phyloP scores from a whole-genome alignment of 345 rosid genomes.

The Kernera saxatilis region DNA sequence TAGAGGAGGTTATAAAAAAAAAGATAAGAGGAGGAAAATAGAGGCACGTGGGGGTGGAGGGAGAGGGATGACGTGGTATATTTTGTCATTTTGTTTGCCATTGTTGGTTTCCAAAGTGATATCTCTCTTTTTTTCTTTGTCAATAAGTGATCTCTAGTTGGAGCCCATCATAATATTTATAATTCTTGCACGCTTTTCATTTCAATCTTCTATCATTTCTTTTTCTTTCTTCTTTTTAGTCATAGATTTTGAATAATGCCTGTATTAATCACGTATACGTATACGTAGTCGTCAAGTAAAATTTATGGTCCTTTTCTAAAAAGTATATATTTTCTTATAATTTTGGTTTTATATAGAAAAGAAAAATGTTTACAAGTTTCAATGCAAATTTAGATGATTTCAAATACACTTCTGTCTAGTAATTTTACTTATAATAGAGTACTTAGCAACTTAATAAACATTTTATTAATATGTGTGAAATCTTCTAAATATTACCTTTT shows the following conservation, averaged over 20 bases:
- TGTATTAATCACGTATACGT: not conserved
- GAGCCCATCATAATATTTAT: conserved; percentile 4
- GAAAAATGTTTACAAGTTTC: no score
- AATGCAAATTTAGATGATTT: no score
- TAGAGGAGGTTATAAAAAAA: not conserved
- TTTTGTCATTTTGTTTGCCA: conserved; percentile 26
- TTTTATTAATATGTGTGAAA: no score
- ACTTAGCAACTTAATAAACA: no score
- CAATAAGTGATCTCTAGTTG: conserved; percentile 18
- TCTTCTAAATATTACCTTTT: no score
- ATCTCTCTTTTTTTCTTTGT: not conserved
- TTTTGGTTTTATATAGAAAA: not conserved
- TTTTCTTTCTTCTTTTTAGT: not conserved
- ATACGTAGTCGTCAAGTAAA: not conserved
- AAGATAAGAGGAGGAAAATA: not conserved
- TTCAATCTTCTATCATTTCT: not conserved
- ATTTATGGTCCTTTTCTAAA: not conserved
- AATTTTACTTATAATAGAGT: no score
- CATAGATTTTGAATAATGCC: not conserved
- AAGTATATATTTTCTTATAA: not conserved
- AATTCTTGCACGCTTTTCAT: conserved; percentile 19
- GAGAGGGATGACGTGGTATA: not conserved
- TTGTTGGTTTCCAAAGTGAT: conserved; percentile 12
- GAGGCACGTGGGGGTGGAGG: not conserved
- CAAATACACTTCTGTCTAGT: no score